A percentile compares a stretch with the other conserved stretches of the same genome.
phyloP scores from a whole-genome alignment of 2,329 filamentous ascomycete genomes.

The Juglanconis oblonga region DNA sequence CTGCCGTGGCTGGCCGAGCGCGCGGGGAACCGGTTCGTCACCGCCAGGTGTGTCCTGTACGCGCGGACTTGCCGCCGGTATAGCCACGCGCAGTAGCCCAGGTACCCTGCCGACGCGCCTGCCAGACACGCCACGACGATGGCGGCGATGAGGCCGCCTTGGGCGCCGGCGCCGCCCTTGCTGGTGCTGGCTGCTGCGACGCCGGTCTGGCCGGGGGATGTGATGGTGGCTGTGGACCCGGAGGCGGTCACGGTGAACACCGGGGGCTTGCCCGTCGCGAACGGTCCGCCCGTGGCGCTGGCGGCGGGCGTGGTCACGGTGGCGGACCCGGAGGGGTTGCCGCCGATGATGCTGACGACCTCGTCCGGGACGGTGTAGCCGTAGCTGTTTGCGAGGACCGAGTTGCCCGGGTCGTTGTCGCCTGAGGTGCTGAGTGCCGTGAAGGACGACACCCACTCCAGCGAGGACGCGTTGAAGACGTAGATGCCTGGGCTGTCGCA shows the following conservation, averaged over 20 bases:
- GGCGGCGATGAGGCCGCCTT: constrained; percentile 41
- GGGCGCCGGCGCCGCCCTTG: background rate
- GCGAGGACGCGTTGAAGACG: constrained; percentile 66
- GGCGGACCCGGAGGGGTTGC: constrained; percentile 38
- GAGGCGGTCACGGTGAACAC: constrained; percentile 64
- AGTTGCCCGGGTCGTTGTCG: constrained; percentile 46
- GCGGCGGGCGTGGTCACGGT: constrained; percentile 64
- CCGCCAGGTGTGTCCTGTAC: constrained; percentile 68
- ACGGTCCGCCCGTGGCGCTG: constrained; percentile 62
- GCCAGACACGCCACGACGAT: constrained; percentile 63
- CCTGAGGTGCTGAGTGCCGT: constrained; percentile 50
- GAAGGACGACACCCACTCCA: constrained; percentile 64
- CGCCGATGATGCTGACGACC: constrained; percentile 49
- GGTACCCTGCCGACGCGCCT: constrained; percentile 59
- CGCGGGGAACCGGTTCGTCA: constrained; percentile 50
- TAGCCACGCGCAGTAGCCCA: constrained; percentile 70
- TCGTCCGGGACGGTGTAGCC: constrained; percentile 64
- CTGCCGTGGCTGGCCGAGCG: constrained; percentile 34
- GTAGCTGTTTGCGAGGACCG: constrained; percentile 54
- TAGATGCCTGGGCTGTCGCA: constrained; percentile 71
- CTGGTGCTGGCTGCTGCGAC: constrained; percentile 25
- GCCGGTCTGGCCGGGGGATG: constrained; percentile 35
- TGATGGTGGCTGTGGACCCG: constrained; percentile 45
- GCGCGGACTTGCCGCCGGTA: constrained; percentile 68
- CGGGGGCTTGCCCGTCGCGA: constrained; percentile 66